Base-by-base conservation (phyloP, 345 rosid species). In the Dimocarpus longan region DNA sequence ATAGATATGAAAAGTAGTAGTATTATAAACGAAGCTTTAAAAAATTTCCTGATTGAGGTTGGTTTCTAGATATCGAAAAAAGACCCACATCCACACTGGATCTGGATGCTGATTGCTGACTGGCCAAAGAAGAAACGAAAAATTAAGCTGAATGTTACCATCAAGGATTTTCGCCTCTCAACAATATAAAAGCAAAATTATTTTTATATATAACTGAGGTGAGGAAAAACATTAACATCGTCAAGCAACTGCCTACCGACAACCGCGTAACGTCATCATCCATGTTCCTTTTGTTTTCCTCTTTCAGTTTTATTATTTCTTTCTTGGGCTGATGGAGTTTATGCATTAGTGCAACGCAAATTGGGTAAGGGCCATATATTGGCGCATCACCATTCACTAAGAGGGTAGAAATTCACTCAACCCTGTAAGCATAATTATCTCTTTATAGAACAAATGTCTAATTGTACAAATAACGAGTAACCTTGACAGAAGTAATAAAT, bases 91-190 rank as follows among this genome's bases (percentile, higher is more conserved):
- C 64, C 44, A 71, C 15, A 8, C 48, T 19, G 63, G 7, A 56
- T 15, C 39, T 10, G 12, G 40, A 24, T 19, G 21, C 24, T 44
- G 74, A 57, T 13, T 46, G 75, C 46, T 19, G 65, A 71, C 75
- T 54, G n/a, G 26, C 60, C 74, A 8, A 7, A 44, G 21, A 46
- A 52, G 18, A 52, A 52, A 52, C 18, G 16, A 52, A 52, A 18
- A 70, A 70, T 50, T 50, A 52, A 56, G 28, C 66, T 32, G 8
- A 19, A 72, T 60, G 21, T 60, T 40, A 74, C 46, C 46, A 72
- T 56, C 66, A 60, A 60, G 24, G 39, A 59, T 39, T 16, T 13
- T 39, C 10, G 7, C 50, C 46, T 0, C 74, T 26, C 74, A 50
- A 50, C 75, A 46, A 56, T 71, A 48, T 12, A 64, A 42, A 50